Base-by-base conservation (phyloP, 129 eudicot genomes). In the Flaveria ramosissima region DNA sequence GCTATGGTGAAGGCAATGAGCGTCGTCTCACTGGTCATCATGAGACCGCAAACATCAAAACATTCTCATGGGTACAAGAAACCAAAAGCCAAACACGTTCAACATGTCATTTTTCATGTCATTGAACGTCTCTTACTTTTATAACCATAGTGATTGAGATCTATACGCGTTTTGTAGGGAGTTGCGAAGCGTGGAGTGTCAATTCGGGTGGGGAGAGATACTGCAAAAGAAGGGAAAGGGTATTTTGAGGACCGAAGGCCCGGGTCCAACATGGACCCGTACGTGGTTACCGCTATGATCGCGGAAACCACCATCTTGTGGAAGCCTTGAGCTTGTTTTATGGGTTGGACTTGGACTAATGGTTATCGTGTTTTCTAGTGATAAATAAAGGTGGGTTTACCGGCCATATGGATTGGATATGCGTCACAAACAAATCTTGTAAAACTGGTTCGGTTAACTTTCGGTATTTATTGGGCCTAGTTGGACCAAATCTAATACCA, bases 1-100 rank as follows among this genome's bases (percentile, higher is more conserved):
- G 92, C 21, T 93, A 93, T 41, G 98, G 96, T 15, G 92, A 90
- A 83, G 98, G 98, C 83, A 93, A 93, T 24, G 96, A 90, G 76
- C 91, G 96, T 60, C 88, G 98, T 30, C 90, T 93, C 73, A 88
- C 96, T 2, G 98, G 96, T 27, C 52, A 65, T 60, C 95, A 92
- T 36, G 96, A 92, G 41, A 92, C 96, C 2, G 94, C 90, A 0
- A 78, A 86, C 65, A 93, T 93, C 74, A 84, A 87, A 80, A 81
- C 88, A 2, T 93, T 93, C 72, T 81, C 80, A 72, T 93, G 98
- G 98, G 98, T 93, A 90, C 70, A 17, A 36, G 41, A 19, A 24
- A 12, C 30, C 51, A 21, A n/a, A 69, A 78, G 10, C 5, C 75
- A 36, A 32, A 10, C 15, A 41, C 7, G 3, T 13, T 41, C 7